Evolutionary conservation across 805 yeast genomes (phyloP).

Genomic region (Komagataella kurtzmanii): DNA sequence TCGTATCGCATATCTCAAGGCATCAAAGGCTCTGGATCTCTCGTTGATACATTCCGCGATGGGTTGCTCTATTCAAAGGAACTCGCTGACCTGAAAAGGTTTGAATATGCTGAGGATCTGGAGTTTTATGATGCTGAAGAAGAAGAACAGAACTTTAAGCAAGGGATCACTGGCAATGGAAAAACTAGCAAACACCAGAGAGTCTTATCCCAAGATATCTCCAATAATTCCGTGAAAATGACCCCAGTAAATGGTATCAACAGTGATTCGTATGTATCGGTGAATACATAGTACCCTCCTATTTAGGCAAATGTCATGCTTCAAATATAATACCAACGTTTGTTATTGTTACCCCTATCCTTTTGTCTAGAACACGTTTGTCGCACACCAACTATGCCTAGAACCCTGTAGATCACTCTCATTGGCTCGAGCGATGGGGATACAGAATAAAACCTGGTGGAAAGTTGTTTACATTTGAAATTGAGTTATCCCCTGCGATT

Average conservation of each 20-base stretch:
- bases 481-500: background rate
- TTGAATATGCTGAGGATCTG: constrained; percentile 8
- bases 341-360: background rate
- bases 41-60: constrained; percentile 16
- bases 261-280: background rate
- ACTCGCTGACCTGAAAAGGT: background rate
- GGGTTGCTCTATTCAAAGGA: constrained; percentile 16
- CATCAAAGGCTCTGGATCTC: constrained; percentile 20
- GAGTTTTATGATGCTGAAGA: constrained; percentile 9
- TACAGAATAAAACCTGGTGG: background rate
- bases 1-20: constrained; percentile 18
- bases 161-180: background rate
- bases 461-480: background rate
- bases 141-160: constrained; percentile 8
- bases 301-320: background rate
- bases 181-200: background rate
- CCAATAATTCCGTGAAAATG: background rate
- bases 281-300: background rate
- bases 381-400: background rate
- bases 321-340: background rate
- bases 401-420: background rate
- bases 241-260: background rate
- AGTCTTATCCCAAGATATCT: background rate
- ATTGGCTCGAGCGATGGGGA: background rate
- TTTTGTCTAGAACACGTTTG: background rate